Evolutionary conservation across 805 yeast genomes (phyloP), one percentile per base, ranked within the genome.

Genomic region (Candida xyloterini): DNA sequence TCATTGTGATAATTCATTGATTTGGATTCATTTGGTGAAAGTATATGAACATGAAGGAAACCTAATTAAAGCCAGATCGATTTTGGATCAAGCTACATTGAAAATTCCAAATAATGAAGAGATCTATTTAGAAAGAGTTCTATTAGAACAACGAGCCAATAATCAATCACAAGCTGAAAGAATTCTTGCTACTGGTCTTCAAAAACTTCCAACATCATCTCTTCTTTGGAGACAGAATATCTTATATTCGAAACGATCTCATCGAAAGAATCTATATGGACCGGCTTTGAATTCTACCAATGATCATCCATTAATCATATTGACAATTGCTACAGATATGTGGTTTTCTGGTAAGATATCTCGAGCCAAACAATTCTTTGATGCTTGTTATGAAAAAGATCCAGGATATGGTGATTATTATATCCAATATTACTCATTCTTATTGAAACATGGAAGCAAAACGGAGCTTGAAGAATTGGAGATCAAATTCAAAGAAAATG

Each of bases 351-450:
- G 84, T 0, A 84, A 84, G 48, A 60, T 71, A 18, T 62, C 71
- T 1, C 81, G 79, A 47, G 86, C 95, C 0, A 65, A 68, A 40
- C 70, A 79, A 10, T 90, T 96, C 88, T 75, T 88, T 40, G 82
- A 81, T 33, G 84, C 93, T 0, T 56, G 81, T 9, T 30, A 46
- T 16, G 66, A 63, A n/a, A 66, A 69, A 2, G 78, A 80, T 40
- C 58, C 66, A 1, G 66, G 62, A n/a, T 74, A 68, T 54, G 97
- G 95, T 4, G 97, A 90, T 60, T 61, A 72, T 3, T 88, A 95
- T 84, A 74, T 78, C 1, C 81, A 88, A 82, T 53, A 69, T 34
- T 76, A 74, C 50, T 66, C 69, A 20, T 76, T 73, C 46, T 41
- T 67, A 30, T 35, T 48, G 15, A 72, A 68, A 44, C 64, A 62